These are phyloP conservation scores for Lactarius tabidus DNA, from an alignment of 768 basidiomycete genomes.

Conservation along the genomic window DNA sequence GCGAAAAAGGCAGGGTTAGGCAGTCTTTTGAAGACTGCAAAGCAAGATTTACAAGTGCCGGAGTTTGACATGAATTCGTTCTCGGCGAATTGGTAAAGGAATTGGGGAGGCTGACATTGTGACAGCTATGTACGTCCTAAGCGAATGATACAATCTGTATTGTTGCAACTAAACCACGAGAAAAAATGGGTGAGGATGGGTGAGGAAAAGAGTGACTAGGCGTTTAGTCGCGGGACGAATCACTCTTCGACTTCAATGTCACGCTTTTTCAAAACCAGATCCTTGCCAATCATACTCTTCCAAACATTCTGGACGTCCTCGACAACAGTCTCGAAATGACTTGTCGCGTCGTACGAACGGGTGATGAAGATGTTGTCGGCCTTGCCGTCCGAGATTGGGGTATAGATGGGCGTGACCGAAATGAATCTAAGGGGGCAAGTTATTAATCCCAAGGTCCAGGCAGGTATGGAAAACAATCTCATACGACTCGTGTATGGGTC, in stretches of 20 bases:
- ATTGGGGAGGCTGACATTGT: constrained; percentile 1
- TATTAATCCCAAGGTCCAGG: not conserved
- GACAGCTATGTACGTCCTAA: constrained; percentile 5
- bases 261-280: constrained; percentile 84
- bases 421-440: constrained; percentile 62
- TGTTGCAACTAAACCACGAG: constrained; percentile 14
- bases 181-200: constrained; percentile 1
- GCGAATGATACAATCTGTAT: constrained; percentile 16
- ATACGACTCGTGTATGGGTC: constrained; percentile 91
- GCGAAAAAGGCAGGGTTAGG: constrained; percentile 74
- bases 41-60: constrained; percentile 77
- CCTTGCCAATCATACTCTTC: constrained; percentile 76
- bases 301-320: constrained; percentile 97
- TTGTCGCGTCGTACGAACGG: constrained; percentile 96
- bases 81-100: constrained; percentile 8
- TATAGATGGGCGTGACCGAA: constrained; percentile 82
- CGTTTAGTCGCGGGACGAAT: constrained; percentile 2
- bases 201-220: not conserved
- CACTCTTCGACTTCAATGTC: constrained; percentile 62
- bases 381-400: constrained; percentile 76
- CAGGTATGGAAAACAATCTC: constrained; percentile 27
- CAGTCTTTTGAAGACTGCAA: constrained; percentile 85
- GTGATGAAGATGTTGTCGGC: constrained; percentile 95
- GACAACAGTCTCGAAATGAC: constrained; percentile 98
- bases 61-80: constrained; percentile 88